A percentile compares a stretch with the other conserved stretches of the same genome.
Conservation (phyloP, 2,329 filamentous ascomycete genomes). For the Botrytis medusae region DNA sequence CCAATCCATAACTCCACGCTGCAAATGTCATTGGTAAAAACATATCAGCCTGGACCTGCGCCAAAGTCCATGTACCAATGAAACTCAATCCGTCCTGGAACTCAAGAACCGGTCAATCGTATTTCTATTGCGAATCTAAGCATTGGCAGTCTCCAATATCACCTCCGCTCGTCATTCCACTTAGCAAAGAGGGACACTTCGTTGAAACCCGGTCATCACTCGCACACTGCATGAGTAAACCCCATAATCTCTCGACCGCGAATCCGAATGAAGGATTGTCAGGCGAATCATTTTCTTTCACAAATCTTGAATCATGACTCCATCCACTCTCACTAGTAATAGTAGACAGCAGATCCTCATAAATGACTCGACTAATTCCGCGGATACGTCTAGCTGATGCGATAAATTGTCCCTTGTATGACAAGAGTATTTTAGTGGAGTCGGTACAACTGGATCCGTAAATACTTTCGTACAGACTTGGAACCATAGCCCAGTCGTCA, state of each 20-base stretch:
- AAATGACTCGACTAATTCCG: conserved; percentile 33
- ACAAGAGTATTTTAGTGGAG: conserved; percentile 40
- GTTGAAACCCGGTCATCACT: conserved; percentile 70
- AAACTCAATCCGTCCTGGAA: background rate
- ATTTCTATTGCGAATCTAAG: conserved; percentile 28
- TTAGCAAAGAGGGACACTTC: conserved; percentile 79
- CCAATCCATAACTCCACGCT: background rate
- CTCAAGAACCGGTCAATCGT: background rate
- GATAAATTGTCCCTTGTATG: conserved; percentile 51
- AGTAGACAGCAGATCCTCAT: conserved; percentile 27
- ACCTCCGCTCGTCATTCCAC: conserved; percentile 60
- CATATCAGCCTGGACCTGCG: background rate
- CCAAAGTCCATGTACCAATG: background rate
- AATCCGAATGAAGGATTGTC: conserved; percentile 38
- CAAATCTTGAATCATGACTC: conserved; percentile 28
- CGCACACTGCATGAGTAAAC: conserved; percentile 36
- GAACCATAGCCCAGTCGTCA: conserved; percentile 42
- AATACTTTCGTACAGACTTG: conserved; percentile 39
- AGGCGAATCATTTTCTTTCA: conserved; percentile 24
- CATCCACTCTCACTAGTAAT: conserved; percentile 32
- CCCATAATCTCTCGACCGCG: conserved; percentile 36
- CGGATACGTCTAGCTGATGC: conserved; percentile 47
- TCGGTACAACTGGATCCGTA: conserved; percentile 33
- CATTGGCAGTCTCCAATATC: conserved; percentile 35
- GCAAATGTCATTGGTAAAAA: background rate